A percentile compares a stretch with the other conserved stretches of the same genome.
phyloP scores from a whole-genome alignment of 2,329 filamentous ascomycete genomes.

The Colletotrichum truncatum region DNA sequence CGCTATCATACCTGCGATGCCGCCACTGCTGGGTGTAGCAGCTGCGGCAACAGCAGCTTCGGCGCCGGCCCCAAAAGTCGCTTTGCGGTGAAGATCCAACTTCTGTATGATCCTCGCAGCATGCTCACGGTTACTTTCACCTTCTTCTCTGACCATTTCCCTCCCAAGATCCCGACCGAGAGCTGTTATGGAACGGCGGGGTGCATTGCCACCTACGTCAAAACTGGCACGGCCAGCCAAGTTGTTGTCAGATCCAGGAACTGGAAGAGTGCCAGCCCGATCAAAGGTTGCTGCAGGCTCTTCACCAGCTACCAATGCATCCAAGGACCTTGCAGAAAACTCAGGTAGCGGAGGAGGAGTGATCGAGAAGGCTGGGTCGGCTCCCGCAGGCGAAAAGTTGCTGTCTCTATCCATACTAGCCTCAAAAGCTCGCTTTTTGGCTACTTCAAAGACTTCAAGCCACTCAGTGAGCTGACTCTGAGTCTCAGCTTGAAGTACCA shows the following conservation, averaged over 20 bases:
- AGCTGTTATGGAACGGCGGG: slow-evolving; percentile 66
- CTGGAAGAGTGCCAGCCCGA: slow-evolving; percentile 69
- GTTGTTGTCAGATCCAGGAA: slow-evolving; percentile 68
- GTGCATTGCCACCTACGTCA: slow-evolving; percentile 66
- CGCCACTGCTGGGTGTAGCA: slow-evolving; percentile 58
- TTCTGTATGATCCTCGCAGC: slow-evolving; percentile 92
- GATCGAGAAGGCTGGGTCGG: slow-evolving; percentile 88
- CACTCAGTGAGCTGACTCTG: slow-evolving; percentile 93
- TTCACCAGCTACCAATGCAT: slow-evolving; percentile 70
- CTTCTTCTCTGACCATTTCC: slow-evolving; percentile 67
- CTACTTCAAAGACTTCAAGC: slow-evolving; percentile 92
- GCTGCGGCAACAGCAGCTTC: slow-evolving; percentile 48
- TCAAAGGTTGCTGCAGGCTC: slow-evolving; percentile 55
- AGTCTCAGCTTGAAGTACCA: slow-evolving; percentile 91
- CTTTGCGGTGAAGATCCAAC: slow-evolving; percentile 87
- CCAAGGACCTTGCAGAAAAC: slow-evolving; percentile 83
- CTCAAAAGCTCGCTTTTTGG: slow-evolving; percentile 92
- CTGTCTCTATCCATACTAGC: slow-evolving; percentile 66
- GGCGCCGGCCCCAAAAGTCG: slow-evolving; percentile 62
- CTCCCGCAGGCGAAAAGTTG: slow-evolving; percentile 54
- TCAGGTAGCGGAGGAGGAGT: slow-evolving; percentile 88
- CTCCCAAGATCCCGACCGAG: slow-evolving; percentile 56
- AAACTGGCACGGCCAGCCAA: slow-evolving; percentile 72
- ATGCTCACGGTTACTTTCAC: slow-evolving; percentile 81
- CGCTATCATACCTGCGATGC: slow-evolving; percentile 86